Percentiles rank a stretch among this genome's conserved stretches.
Conservation (phyloP, 2,329 filamentous ascomycete species). For the Balansia obtecta region DNA sequence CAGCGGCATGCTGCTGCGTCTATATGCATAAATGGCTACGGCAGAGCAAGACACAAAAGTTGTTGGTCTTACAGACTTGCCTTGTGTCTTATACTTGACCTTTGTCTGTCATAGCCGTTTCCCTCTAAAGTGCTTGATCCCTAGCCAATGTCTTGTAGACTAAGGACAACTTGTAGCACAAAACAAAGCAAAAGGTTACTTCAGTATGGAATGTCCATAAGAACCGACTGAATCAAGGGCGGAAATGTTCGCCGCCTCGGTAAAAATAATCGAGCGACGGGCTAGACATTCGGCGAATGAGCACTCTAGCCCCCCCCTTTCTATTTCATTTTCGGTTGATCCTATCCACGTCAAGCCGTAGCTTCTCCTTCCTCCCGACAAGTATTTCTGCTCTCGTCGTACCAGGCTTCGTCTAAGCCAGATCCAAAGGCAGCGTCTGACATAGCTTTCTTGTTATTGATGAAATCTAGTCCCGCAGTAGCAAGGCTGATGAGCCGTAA, state of each 20-base stretch:
- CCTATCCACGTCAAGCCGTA: slow-evolving; percentile 4
- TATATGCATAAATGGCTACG: too few species aligned
- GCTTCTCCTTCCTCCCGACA: slow-evolving; percentile 2
- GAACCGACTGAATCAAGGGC: too few species aligned
- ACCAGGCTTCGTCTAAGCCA: slow-evolving; percentile 22
- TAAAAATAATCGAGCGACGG: neutral
- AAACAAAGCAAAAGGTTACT: too few species aligned
- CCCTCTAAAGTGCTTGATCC: too few species aligned
- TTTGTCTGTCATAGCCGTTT: too few species aligned
- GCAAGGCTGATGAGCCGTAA: slow-evolving; percentile 67
- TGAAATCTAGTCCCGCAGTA: slow-evolving; percentile 61
- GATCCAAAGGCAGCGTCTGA: slow-evolving; percentile 4
- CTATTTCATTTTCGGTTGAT: neutral
- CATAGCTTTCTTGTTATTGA: slow-evolving; percentile 12
- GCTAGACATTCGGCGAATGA: neutral
- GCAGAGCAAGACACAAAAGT: too few species aligned
- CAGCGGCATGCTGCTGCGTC: too few species aligned
- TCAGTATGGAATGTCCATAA: too few species aligned
- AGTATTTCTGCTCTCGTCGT: slow-evolving; percentile 14
- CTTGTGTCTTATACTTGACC: too few species aligned
- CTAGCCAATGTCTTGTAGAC: too few species aligned
- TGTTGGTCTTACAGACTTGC: too few species aligned
- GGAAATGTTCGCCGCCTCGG: neutral
- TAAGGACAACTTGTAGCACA: too few species aligned
- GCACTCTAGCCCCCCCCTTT: neutral